phyloP scores from a whole-genome alignment of 1,284 basidiomycete genomes.

The Tilletiopsis washingtonensis region DNA sequence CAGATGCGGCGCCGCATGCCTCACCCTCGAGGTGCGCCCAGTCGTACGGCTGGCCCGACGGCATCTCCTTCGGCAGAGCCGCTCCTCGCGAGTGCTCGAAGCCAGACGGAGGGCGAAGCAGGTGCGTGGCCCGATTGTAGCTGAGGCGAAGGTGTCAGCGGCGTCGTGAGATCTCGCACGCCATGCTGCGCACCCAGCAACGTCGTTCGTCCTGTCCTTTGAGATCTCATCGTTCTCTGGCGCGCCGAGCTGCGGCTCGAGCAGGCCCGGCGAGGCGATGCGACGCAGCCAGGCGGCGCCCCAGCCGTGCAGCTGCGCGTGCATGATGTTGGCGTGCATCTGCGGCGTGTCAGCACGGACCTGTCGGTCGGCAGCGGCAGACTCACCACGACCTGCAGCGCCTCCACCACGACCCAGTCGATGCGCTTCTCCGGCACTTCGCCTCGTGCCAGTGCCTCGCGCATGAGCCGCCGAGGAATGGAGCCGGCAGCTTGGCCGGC shows the following conservation, averaged over 20 bases:
- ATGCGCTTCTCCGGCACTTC: constrained; percentile 19
- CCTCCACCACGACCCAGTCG: constrained; percentile 27
- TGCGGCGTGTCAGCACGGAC: not conserved
- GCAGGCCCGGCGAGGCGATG: constrained; percentile 9
- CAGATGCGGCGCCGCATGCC: not conserved
- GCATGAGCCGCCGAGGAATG: too few relatives aligned
- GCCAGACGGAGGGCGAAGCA: constrained; percentile 3
- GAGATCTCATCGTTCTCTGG: constrained; percentile 1
- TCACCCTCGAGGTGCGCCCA: constrained; percentile 28
- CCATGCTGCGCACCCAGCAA: too few relatives aligned
- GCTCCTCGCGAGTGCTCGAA: constrained; percentile 8
- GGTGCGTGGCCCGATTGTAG: not conserved
- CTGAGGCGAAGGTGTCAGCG: not conserved
- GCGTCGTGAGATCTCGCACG: too few relatives aligned
- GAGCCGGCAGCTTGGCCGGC: too few relatives aligned
- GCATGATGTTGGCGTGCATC: constrained; percentile 27
- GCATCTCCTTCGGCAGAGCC: constrained; percentile 1
- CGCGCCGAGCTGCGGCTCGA: not conserved
- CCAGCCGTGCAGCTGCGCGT: constrained; percentile 27
- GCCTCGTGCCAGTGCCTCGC: too few relatives aligned
- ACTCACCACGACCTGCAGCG: constrained; percentile 22
- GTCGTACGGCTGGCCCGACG: constrained; percentile 20
- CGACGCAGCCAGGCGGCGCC: constrained; percentile 14
- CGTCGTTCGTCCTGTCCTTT: too few relatives aligned
- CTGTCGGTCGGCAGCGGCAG: not conserved